Percentiles rank a stretch among this genome's conserved stretches.
Conservation (phyloP, 805 yeast species). For the Sungouiozyma ichnusensis region DNA sequence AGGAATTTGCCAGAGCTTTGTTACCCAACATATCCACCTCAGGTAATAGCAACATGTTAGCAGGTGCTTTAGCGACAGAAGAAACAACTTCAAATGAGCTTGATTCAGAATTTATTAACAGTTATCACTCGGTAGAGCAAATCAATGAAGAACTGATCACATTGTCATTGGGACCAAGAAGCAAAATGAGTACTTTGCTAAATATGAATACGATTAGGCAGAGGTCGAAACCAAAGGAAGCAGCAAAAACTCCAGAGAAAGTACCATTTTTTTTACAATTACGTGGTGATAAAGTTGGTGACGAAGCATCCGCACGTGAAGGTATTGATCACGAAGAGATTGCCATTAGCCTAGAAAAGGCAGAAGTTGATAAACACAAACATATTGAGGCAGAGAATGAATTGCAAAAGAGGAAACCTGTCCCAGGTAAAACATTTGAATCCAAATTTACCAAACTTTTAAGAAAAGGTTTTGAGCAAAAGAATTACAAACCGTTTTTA, state of each 20-base stretch:
- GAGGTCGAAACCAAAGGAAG: constrained; percentile 84
- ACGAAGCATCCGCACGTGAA: constrained; percentile 43
- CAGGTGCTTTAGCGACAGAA: constrained; percentile 55
- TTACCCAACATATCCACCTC: constrained; percentile 75
- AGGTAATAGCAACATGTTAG: constrained; percentile 59
- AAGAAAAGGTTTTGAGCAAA: constrained; percentile 37
- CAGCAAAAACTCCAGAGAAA: constrained; percentile 73
- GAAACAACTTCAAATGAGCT: constrained; percentile 26
- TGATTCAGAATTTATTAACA: constrained; percentile 22
- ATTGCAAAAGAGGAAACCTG: constrained; percentile 19
- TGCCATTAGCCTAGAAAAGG: constrained; percentile 6
- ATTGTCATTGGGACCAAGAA: constrained; percentile 65
- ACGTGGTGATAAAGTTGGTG: constrained; percentile 59
- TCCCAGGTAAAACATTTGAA: constrained; percentile 43
- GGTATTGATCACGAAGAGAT: constrained; percentile 18
- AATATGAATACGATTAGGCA: constrained; percentile 75
- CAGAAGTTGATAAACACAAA: constrained; percentile 8
- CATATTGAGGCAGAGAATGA: constrained; percentile 23
- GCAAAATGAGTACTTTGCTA: constrained; percentile 65
- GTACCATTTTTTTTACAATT: constrained; percentile 73
- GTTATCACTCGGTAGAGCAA: constrained; percentile 49
- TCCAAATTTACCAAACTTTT: constrained; percentile 60
- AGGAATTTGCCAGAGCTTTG: constrained; percentile 50
- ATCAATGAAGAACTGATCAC: constrained; percentile 56
- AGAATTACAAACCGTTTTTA: constrained; percentile 43